phyloP scores from a whole-genome alignment of 2,329 filamentous ascomycete species.

The Fusarium temperatum region DNA sequence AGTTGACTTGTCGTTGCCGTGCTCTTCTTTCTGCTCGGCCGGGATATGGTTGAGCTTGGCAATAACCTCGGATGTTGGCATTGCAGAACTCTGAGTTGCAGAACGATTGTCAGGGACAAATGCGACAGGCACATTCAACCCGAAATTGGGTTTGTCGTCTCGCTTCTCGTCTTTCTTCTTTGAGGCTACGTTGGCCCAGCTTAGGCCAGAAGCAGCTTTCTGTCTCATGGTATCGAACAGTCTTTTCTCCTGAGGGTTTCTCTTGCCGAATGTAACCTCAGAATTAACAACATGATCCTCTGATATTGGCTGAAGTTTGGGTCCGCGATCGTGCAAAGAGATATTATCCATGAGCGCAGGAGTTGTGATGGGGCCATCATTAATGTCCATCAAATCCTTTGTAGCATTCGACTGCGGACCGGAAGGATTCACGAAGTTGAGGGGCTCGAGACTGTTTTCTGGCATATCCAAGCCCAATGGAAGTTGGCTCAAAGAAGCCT shows the following conservation, averaged over 20 bases:
- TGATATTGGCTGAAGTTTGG: not conserved
- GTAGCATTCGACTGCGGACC: not conserved
- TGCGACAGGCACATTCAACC: conserved; percentile 9
- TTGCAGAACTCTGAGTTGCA: not conserved
- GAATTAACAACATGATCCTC: not conserved
- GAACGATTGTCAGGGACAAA: not conserved
- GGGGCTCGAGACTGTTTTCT: not conserved
- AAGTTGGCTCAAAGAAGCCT: not conserved
- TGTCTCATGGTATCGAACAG: conserved; percentile 39
- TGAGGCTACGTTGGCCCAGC: conserved; percentile 19
- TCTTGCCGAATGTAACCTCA: conserved; percentile 19
- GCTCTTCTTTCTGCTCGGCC: not conserved
- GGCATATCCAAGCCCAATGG: conserved; percentile 16
- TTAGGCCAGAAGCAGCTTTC: not conserved
- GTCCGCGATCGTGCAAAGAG: no score
- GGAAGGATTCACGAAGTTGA: not conserved
- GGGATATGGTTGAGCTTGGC: no score
- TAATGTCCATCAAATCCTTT: conserved; percentile 26
- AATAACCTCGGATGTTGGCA: not conserved
- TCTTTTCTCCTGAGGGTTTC: conserved; percentile 1
- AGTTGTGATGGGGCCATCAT: conserved; percentile 10
- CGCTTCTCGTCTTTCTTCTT: not conserved
- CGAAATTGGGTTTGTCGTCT: conserved; percentile 5
- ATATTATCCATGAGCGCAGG: conserved; percentile 25
- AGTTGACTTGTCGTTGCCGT: not conserved